Evolutionary conservation across 306 rosid species (phyloP), one percentile per base, ranked within the genome.

Genomic region (Castanea mollissima): DNA sequence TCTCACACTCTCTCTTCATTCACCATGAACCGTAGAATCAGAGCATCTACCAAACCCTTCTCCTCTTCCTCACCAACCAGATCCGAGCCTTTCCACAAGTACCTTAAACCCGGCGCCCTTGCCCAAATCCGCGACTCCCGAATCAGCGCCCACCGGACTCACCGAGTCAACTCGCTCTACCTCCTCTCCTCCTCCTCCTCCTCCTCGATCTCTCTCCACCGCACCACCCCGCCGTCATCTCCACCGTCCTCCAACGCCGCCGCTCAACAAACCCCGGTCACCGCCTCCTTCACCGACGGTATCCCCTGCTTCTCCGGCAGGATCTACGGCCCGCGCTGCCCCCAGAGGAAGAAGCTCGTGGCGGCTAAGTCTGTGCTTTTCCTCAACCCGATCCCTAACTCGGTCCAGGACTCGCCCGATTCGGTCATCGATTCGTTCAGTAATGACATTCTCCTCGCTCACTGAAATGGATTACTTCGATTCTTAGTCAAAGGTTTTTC

Each of bases 41-140:
- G 96, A 67, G 9, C 75, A 1, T 44, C 25, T 21, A 71, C 55
- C 71, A 69, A 83, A 19, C 73, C 88, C 54, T 35, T 25, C 52
- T 35, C 51, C 6, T 68, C 16, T 23, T 35, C 81, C 15, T 62
- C 82, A 1, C 68, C 82, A 1, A 77, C 41, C 70, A 73, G 81
- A 3, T 41, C 86, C 2, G 83, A 86, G 69, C 80, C 91, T 3
- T 89, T 86, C 41, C 93, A 92, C 84, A 91, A 80, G 80, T 94
- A 81, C 70, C 98, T 94, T 35, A 94, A 91, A 62, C 98, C 98
- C 1, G 98, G 98, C 0, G 92, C 97, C 0, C 92, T 94, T 1
- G 98, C 98, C 1, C 92, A 85, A 41, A 89, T 94, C 83, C 95
- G 98, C 8, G 97, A 94, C 83, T 94, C 97, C 5, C 83, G 90